phyloP scores from a whole-genome alignment of 1,139 yeast species.

The Pneumocystis wakefieldiae region DNA sequence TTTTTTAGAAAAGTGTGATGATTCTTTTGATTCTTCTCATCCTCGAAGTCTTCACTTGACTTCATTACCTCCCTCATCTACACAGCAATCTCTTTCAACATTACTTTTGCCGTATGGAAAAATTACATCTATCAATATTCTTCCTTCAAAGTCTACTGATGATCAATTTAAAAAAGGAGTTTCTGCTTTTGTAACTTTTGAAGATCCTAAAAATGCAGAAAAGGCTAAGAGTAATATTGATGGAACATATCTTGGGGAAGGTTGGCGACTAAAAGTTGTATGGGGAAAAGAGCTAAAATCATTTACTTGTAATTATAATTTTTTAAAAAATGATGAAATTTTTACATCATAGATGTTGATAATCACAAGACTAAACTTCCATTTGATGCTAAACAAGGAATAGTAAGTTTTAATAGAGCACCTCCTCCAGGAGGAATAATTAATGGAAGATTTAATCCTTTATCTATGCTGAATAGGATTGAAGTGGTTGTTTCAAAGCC shows the following conservation, averaged over 20 bases:
- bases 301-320: neutral
- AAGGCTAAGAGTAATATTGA: constrained; percentile 1
- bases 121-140: constrained; percentile 1
- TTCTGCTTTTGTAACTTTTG: constrained; percentile 1
- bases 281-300: constrained; percentile 1
- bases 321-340: neutral
- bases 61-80: neutral
- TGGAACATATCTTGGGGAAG: neutral
- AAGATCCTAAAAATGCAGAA: neutral
- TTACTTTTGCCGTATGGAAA: neutral
- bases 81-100: neutral
- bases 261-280: neutral
- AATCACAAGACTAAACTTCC: neutral
- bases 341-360: neutral
- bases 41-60: constrained; percentile 1
- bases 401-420: neutral
- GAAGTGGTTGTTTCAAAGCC: constrained; percentile 1
- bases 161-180: constrained; percentile 1
- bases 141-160: neutral
- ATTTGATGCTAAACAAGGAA: neutral
- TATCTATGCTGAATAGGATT: neutral
- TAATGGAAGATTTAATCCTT: neutral
- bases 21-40: neutral
- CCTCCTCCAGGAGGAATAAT: neutral
- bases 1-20: neutral